Conservation (phyloP, 192 early-diverging fungal genomes). For the Glomus cerebriforme region DNA sequence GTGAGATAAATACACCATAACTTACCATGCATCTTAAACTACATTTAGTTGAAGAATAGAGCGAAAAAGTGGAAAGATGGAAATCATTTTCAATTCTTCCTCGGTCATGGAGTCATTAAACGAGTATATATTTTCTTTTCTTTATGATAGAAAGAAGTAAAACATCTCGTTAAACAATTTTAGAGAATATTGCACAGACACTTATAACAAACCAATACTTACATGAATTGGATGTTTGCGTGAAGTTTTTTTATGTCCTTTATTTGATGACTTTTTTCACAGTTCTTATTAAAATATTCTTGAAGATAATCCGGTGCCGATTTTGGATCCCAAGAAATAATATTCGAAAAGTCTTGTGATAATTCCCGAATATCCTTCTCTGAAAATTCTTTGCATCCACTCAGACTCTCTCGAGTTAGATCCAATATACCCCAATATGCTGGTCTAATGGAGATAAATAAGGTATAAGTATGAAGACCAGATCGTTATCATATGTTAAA, state of each 20-base stretch:
- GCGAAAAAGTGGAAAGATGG: not conserved
- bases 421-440: constrained; percentile 8
- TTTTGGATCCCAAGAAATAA: not conserved
- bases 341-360: not conserved
- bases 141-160: not conserved
- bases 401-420: not conserved
- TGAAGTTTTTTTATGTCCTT: not conserved
- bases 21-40: not conserved
- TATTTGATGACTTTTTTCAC: not conserved
- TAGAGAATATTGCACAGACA: not conserved
- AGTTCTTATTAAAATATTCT: constrained; percentile 1
- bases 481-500: no score
- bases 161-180: not conserved
- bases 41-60: not conserved
- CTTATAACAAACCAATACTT: not conserved
- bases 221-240: not conserved
- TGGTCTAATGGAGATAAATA: not conserved
- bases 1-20: not conserved
- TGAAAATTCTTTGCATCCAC: not conserved
- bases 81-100: constrained; percentile 10
- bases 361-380: not conserved
- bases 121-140: constrained; percentile 4
- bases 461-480: no score
- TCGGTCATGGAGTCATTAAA: not conserved
- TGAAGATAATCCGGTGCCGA: constrained; percentile 3